phyloP scores from a whole-genome alignment of 2,329 filamentous ascomycete species.

The Fusarium sp. region DNA sequence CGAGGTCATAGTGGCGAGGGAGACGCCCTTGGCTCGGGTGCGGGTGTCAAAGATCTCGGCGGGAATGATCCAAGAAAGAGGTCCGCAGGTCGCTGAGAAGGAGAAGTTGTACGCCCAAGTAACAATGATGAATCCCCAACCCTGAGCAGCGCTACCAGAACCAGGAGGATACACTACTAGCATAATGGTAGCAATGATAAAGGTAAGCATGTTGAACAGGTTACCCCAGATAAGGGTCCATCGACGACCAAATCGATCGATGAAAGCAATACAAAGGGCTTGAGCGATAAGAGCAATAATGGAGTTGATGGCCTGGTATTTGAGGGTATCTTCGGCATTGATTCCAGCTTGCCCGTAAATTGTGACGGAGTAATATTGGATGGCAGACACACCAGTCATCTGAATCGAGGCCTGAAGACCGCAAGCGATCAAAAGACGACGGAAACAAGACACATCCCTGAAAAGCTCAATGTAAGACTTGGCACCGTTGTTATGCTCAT shows the following conservation, averaged over 20 bases:
- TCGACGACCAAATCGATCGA: slow-evolving; percentile 78
- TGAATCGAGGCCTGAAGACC: slow-evolving; percentile 78
- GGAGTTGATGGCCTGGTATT: slow-evolving; percentile 82
- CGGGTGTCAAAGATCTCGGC: slow-evolving; percentile 84
- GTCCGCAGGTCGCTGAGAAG: slow-evolving; percentile 78
- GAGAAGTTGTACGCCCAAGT: slow-evolving; percentile 87
- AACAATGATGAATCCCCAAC: slow-evolving; percentile 79
- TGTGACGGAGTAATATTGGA: slow-evolving; percentile 79
- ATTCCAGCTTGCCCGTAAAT: slow-evolving; percentile 81
- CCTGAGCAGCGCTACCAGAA: slow-evolving; percentile 61
- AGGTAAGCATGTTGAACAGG: slow-evolving; percentile 76
- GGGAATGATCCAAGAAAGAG: slow-evolving; percentile 71
- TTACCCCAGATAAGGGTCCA: slow-evolving; percentile 81
- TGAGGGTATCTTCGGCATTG: slow-evolving; percentile 71
- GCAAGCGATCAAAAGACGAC: slow-evolving; percentile 77
- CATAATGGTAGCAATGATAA: slow-evolving; percentile 74
- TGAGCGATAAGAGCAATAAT: slow-evolving; percentile 78
- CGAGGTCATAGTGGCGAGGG: slow-evolving; percentile 78
- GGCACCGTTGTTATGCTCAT: slow-evolving; percentile 76
- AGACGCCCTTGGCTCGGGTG: slow-evolving; percentile 80
- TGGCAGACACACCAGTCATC: slow-evolving; percentile 81
- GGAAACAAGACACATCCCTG: slow-evolving; percentile 71
- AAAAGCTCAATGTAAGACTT: slow-evolving; percentile 80
- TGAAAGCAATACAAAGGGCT: slow-evolving; percentile 74
- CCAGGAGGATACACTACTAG: slow-evolving; percentile 69